Evolutionary conservation across 2,329 filamentous ascomycete genomes (phyloP), one percentile per base, ranked within the genome.

Genomic region (Alternaria dauci): DNA sequence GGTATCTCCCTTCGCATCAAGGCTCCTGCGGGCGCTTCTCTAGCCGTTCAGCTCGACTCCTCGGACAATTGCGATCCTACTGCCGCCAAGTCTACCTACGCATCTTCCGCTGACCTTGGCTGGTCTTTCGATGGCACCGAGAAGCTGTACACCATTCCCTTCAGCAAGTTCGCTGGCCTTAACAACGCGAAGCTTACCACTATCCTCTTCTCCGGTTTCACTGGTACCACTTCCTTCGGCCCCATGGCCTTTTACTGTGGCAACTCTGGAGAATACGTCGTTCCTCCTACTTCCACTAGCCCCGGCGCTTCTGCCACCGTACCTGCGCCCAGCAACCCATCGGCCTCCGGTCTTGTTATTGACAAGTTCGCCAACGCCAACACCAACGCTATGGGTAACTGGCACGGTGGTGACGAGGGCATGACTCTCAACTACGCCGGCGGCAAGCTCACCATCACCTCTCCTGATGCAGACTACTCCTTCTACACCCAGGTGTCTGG

Each of bases 391-490:
- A 81, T 91, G 2, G 85, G 84, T 3, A 84, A 86, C 75, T 91
- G 87, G 85, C 88, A 91, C 73, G 89, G 89, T 9, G 81, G 81
- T n/a, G 87, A 88, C 47, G 88, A 90, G 60, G 82, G 83, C 16
- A 83, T 89, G 70, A 80, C 77, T 5, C 75, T 86, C 25, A 83
- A 82, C 12, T 85, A 85, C 67, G 80, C 81, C n/a, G 75, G 76
- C 52, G 83, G 82, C 61, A 82, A 80, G 61, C 78, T 90, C 62
- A 85, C 82, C 8, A 82, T 90, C 62, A 82, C 81, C 62, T 87
- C 86, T 11, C 82, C 82, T 28, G 85, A 89, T 69, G 82, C 88
- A 7, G 88, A 89, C 67, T 83, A 88, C 58, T 82, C 83, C 50
- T 89, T 85, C 79, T 86, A 88, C 68, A 87, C 86, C 7, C 86